Base-by-base conservation (phyloP, 2,329 filamentous ascomycete species). In the Aureobasidium subglaciale region DNA sequence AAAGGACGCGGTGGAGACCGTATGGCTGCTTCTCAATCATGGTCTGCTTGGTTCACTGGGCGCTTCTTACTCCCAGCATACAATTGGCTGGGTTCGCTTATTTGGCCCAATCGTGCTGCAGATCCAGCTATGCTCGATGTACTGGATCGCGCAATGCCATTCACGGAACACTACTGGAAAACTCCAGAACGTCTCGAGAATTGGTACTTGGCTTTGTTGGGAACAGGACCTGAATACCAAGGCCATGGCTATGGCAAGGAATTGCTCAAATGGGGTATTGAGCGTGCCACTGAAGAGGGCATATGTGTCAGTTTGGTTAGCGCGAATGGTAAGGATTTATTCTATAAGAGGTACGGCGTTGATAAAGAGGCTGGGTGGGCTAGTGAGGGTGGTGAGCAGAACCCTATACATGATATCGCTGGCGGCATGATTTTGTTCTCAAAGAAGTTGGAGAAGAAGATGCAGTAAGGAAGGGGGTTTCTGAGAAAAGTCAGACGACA, bases 211-310 rank as follows among this genome's bases (percentile, higher is more conserved):
- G 55, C 56, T 13, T 16, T 63, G 1, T 34, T 66, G 1, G 65
- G 61, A 13, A 62, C 67, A 1, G 61, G 62, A 48, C 62, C 65
- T 1, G 30, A 50, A 5, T 56, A 56, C 7, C 56, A 61, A 9
- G 58, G 62, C 4, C 58, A 61, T 30, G 66, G 66, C 0, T 60
- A 63, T 22, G 66, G 65, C 1, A 56, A 59, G 24, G 52, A 60
- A n/a, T 56, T 68, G 15, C 62, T 64, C 3, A 46, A 35, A 37
- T 67, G 63, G 59, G 66, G 66, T 3, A 61, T 67, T n/a, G 64
- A 64, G 43, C 42, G 56, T 9, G 64, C 66, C 38, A 63, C 45
- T 43, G 34, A 40, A 42, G 78, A 79, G 43, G 86, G 79, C 78
- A 85, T 85, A 45, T 60, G 70, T 18, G 61, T 61, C 15, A 63